Evolutionary conservation across 2,329 filamentous ascomycete genomes (phyloP).

Genomic region (Colletotrichum lupini): DNA sequence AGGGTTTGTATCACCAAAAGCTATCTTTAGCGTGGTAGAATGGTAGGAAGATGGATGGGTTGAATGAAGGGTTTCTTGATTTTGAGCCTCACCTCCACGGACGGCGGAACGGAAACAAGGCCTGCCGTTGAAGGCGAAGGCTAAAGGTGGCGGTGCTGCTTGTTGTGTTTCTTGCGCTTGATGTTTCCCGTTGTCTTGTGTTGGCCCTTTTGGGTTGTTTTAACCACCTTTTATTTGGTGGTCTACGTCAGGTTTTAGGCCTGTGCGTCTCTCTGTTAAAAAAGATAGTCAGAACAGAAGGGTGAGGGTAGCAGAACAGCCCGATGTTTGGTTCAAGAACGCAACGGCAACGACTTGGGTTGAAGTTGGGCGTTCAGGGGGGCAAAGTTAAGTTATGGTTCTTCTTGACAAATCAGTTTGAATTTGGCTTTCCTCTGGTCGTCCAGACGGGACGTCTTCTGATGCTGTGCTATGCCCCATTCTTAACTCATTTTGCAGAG

Average conservation of each 20-base stretch:
- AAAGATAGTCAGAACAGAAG: not conserved
- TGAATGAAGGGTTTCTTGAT: not conserved
- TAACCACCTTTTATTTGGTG: not conserved
- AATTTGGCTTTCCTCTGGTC: not conserved
- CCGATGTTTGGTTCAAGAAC: not conserved
- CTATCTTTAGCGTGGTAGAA: not conserved
- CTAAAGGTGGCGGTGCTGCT: not conserved
- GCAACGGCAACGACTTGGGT: not conserved
- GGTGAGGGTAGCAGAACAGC: too few species aligned
- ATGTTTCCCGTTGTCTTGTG: not conserved
- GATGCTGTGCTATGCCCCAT: not conserved
- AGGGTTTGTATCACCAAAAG: not conserved
- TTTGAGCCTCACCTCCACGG: not conserved
- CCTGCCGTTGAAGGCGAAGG: not conserved
- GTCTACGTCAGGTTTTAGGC: too few species aligned
- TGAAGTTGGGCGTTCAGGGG: not conserved
- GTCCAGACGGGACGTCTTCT: not conserved
- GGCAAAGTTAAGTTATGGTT: not conserved
- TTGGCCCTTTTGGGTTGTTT: not conserved
- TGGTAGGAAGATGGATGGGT: not conserved
- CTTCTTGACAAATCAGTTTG: not conserved
- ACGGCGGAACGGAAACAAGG: not conserved
- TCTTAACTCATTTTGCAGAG: not conserved
- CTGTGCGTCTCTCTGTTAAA: not conserved
- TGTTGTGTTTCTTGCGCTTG: not conserved